These are phyloP conservation scores for Corylus americana DNA, from an alignment of 306 rosid species.

Conservation along the genomic window DNA sequence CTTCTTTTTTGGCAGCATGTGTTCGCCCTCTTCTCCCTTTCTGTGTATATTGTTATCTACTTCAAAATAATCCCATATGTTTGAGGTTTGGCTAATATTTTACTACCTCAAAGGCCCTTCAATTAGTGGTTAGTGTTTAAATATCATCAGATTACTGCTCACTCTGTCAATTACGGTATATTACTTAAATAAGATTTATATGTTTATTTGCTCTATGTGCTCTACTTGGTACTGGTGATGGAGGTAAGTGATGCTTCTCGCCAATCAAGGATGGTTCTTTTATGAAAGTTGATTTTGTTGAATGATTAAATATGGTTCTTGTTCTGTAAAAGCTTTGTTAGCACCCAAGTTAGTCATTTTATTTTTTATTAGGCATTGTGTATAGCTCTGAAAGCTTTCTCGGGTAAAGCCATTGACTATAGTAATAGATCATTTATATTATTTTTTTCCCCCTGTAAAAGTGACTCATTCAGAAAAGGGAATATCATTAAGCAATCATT, in stretches of 20 bases:
- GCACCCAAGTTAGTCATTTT: background rate
- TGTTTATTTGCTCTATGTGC: background rate
- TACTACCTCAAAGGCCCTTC: constrained; percentile 5
- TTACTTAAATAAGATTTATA: background rate
- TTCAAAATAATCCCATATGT: constrained; percentile 50
- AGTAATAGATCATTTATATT: background rate
- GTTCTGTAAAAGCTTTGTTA: background rate
- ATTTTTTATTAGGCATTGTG: background rate
- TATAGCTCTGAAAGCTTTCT: background rate
- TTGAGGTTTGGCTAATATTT: constrained; percentile 29
- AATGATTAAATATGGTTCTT: constrained; percentile 16
- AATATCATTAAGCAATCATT: background rate
- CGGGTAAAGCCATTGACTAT: background rate
- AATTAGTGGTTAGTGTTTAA: constrained; percentile 1
- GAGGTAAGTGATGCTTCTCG: constrained; percentile 12
- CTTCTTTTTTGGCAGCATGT: constrained; percentile 91
- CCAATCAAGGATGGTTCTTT: constrained; percentile 1
- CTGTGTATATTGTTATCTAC: constrained; percentile 66
- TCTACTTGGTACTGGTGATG: constrained; percentile 16
- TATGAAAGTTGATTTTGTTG: constrained; percentile 9
- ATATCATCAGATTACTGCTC: constrained; percentile 13
- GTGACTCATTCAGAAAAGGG: background rate
- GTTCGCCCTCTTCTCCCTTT: constrained; percentile 77
- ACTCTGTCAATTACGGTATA: constrained; percentile 2
- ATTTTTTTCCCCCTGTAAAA: background rate